A percentile compares a stretch with the other conserved stretches of the same genome.
phyloP scores from a whole-genome alignment of 192 early-diverging fungal species.

The Coemansia sp. region DNA sequence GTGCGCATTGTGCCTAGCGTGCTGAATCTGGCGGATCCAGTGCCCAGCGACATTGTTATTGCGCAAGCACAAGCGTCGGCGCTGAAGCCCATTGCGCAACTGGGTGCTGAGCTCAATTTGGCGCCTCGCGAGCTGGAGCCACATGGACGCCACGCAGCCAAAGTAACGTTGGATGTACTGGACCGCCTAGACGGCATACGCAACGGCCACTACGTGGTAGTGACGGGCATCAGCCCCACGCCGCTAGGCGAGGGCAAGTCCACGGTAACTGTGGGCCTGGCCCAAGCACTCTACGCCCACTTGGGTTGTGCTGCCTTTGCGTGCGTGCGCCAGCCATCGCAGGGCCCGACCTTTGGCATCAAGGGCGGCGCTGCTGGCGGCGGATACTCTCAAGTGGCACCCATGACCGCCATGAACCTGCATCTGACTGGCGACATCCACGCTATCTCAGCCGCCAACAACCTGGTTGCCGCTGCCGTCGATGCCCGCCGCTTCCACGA shows the following conservation, averaged over 20 bases:
- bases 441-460: constrained; percentile 96
- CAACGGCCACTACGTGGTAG: constrained; percentile 90
- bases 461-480: constrained; percentile 94
- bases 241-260: constrained; percentile 99
- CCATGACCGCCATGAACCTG: constrained; percentile 99
- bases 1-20: constrained; percentile 59
- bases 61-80: constrained; percentile 63
- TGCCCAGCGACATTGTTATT: constrained; percentile 85
- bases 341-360: constrained; percentile 99
- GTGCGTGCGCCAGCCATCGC: constrained; percentile 98
- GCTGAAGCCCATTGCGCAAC: constrained; percentile 65
- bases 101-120: constrained; percentile 86
- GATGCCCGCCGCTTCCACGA: constrained; percentile 99
- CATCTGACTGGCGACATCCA: constrained; percentile 99
- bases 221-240: constrained; percentile 97
- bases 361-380: constrained; percentile 98
- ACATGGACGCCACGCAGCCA: constrained; percentile 88
- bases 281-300: constrained; percentile 94
- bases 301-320: constrained; percentile 84
- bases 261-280: constrained; percentile 91
- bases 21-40: constrained; percentile 62
- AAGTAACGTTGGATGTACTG: constrained; percentile 79
- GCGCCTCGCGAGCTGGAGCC: constrained; percentile 74
- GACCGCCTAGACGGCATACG: constrained; percentile 76
- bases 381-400: constrained; percentile 98